Percentiles rank a stretch among this genome's conserved stretches.
phyloP scores from a whole-genome alignment of 2,329 filamentous ascomycete genomes.

The Ustulina deusta region DNA sequence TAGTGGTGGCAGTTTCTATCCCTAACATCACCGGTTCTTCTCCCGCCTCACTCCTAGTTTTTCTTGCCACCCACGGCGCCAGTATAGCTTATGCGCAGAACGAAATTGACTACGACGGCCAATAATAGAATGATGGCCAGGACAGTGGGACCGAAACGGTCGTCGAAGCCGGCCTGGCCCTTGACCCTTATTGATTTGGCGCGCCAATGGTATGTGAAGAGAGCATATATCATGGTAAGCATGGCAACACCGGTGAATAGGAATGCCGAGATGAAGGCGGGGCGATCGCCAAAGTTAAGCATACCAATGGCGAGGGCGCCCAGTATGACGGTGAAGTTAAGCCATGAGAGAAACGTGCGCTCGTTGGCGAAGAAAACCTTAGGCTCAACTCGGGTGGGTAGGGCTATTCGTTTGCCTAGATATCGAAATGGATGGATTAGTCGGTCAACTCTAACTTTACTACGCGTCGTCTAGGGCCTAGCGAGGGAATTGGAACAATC shows the following conservation, averaged over 20 bases:
- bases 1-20: background rate
- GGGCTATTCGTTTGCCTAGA: constrained; percentile 95
- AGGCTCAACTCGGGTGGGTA: constrained; percentile 96
- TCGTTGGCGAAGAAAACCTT: constrained; percentile 99
- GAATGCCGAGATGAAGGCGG: constrained; percentile 93
- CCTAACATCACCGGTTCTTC: background rate
- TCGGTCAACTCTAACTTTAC: background rate
- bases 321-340: constrained; percentile 99
- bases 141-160: constrained; percentile 92
- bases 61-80: constrained; percentile 53
- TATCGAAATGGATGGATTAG: constrained; percentile 15
- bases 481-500: constrained; percentile 8
- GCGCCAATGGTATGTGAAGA: constrained; percentile 97
- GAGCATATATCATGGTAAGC: constrained; percentile 93
- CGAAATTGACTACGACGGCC: constrained; percentile 96
- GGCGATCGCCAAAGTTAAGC: constrained; percentile 95
- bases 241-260: constrained; percentile 96
- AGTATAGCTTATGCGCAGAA: constrained; percentile 75
- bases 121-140: constrained; percentile 86
- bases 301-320: constrained; percentile 96
- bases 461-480: background rate
- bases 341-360: constrained; percentile 98
- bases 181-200: constrained; percentile 91
- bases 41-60: constrained; percentile 38
- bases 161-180: constrained; percentile 95